Base-by-base conservation (phyloP, 2,329 filamentous ascomycete genomes). In the Clarireedia hainanense region DNA sequence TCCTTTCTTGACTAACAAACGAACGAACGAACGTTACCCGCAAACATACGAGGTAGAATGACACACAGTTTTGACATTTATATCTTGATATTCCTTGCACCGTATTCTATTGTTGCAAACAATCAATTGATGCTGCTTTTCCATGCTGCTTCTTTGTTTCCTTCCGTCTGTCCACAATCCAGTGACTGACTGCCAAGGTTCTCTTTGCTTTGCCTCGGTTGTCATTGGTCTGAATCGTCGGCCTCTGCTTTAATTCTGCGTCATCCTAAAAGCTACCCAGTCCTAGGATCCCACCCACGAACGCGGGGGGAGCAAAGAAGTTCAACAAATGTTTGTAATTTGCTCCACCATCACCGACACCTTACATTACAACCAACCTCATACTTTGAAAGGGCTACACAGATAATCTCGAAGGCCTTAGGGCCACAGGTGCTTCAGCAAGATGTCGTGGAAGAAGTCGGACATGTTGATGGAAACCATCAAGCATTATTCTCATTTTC, bases 401-500 rank as follows among this genome's bases (percentile, higher is more conserved):
- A 50, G 49, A 51, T 57, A 46, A 47, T 52, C 52, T 53, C 64
- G 57, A 62, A 20, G 66, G 67, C 65, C 65, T 55, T 57, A 63
- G 63, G 63, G 64, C 64, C 63, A 61, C 46, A 54, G 61, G 46
- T 46, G 47, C 20, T 14, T 47, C 36, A 30, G 45, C 75, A 78
- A 68, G 72, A 96, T 96, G 91, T 88, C 88, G 78, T 97, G 92
- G 92, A 96, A 86, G 78, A 87, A 86, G 71, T 88, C 88, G 61
- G 88, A 91, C 73, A 81, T 83, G 76, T 75, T 97, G 84, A 94
- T 96, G 89, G 88, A 94, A 67, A 96, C 88, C 78, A 96, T 96
- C 85, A 85, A 87, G 74, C 91, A 96, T 76, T 96, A 96, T 81
- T 89, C 91, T 72, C 90, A 85, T 74, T 99, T 97, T 74, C 94